Conservation (phyloP, 306 rosid species). For the Inga leiocalycina region DNA sequence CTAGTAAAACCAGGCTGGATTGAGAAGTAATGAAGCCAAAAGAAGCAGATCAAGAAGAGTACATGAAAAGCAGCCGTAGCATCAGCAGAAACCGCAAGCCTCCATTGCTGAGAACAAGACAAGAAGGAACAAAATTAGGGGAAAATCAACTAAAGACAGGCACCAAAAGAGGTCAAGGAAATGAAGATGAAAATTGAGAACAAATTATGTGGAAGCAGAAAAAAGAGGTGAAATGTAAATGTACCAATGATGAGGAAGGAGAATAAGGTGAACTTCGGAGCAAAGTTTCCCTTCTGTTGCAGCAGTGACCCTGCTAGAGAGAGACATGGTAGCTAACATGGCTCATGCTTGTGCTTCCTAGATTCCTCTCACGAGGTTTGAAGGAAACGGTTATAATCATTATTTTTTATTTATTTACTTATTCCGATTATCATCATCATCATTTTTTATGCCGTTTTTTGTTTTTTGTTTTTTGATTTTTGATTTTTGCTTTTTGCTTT, state of each 20-base stretch:
- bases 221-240: neutral
- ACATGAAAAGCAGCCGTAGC: slow-evolving; percentile 4
- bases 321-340: slow-evolving; percentile 33
- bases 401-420: neutral
- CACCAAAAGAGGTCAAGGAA: neutral
- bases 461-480: neutral
- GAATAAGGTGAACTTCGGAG: neutral
- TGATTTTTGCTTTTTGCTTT: too few relatives aligned
- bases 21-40: neutral
- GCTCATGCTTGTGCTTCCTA: slow-evolving; percentile 1
- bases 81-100: neutral
- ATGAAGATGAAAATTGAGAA: neutral
- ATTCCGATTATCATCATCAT: neutral
- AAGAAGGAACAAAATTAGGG: neutral
- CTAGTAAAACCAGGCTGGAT: neutral
- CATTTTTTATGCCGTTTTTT: neutral
- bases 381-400: neutral
- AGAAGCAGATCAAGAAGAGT: slow-evolving; percentile 7
- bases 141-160: neutral
- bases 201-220: neutral
- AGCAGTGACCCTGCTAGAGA: slow-evolving; percentile 30
- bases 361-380: slow-evolving; percentile 54
- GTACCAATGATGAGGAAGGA: neutral
- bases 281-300: slow-evolving; percentile 2
- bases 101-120: neutral